Conservation (phyloP, 2,329 filamentous ascomycete species). For the Aspergillus sp. region DNA sequence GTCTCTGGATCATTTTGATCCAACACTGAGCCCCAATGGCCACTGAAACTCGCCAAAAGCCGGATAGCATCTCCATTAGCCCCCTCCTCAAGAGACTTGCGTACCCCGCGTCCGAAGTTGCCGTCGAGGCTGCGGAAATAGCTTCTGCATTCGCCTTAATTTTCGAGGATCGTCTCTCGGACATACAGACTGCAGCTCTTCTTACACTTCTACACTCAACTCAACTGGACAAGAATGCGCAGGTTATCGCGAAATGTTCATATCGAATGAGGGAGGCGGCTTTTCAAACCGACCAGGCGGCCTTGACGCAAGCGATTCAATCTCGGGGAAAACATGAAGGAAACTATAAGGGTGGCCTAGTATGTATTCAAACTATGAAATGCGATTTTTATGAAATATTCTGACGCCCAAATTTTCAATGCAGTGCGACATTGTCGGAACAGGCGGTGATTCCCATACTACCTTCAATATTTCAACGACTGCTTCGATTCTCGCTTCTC, state of each 20-base stretch:
- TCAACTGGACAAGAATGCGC: constrained; percentile 75
- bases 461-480: constrained; percentile 99
- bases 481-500: constrained; percentile 85
- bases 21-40: constrained; percentile 19
- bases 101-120: constrained; percentile 43
- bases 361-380: constrained; percentile 47
- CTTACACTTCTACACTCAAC: constrained; percentile 92
- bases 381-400: neutral
- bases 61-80: constrained; percentile 46
- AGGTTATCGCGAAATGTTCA: constrained; percentile 84
- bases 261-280: constrained; percentile 80
- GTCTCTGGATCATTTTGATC: neutral
- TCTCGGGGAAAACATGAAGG: constrained; percentile 65
- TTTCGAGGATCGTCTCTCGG: constrained; percentile 86
- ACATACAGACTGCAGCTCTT: constrained; percentile 81
- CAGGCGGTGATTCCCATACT: constrained; percentile 92
- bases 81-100: constrained; percentile 50
- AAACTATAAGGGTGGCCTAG: constrained; percentile 76
- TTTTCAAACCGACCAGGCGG: constrained; percentile 64
- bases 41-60: constrained; percentile 25
- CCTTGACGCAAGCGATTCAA: constrained; percentile 62
- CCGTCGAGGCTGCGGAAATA: constrained; percentile 75
- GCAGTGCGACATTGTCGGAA: constrained; percentile 91
- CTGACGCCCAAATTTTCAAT: neutral
- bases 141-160: constrained; percentile 86